Evolutionary conservation across 257 asterid species (phyloP), one percentile per base, ranked within the genome.

Genomic region (Nicotiana undulata): DNA sequence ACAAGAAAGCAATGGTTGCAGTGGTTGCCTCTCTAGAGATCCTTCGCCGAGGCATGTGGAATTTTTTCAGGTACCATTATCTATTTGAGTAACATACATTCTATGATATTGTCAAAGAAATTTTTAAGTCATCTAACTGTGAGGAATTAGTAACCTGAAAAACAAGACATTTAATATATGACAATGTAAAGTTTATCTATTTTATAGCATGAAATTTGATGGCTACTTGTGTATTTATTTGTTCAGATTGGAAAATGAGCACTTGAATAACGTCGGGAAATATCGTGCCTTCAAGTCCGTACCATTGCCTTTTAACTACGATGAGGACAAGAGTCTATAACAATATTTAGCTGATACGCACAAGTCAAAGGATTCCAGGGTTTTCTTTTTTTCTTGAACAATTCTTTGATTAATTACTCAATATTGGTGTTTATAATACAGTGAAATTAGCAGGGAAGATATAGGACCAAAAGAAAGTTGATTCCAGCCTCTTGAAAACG

Each of bases 41-140:
- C 31, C 75, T 93, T 49, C 95, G 98, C 5, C 94, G 98, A 6
- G 93, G 97, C 79, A 90, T 93, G 6, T 94, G 98, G 97, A 93
- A 94, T 81, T 94, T 93, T 84, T 94, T 93, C 92, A 94, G 98
- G 98, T 93, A 9, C 46, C 49, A 40, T 40, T 40, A 40, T 40
- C 49, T 40, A 40, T 40, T 37, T 37, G 44, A 37, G 40, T 34
- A 34, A 34, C 40, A 37, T 37, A 37, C 6, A 40, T 40, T 40
- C 49, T 0, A 40, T 40, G 49, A 40, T 40, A 40, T 40, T 40
- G 11, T 40, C 9, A 40, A 40, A 40, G 49, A 2, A 40, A 3
- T 29, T 29, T 29, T 40, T 9, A 40, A 40, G 3, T 40, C 49
- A 40, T 40, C 49, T 40, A 40, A 11, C 17, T 6, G 28, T 59